Evolutionary conservation across 2,329 filamentous ascomycete genomes (phyloP).

Genomic region (Trichoderma koningiopsis): DNA sequence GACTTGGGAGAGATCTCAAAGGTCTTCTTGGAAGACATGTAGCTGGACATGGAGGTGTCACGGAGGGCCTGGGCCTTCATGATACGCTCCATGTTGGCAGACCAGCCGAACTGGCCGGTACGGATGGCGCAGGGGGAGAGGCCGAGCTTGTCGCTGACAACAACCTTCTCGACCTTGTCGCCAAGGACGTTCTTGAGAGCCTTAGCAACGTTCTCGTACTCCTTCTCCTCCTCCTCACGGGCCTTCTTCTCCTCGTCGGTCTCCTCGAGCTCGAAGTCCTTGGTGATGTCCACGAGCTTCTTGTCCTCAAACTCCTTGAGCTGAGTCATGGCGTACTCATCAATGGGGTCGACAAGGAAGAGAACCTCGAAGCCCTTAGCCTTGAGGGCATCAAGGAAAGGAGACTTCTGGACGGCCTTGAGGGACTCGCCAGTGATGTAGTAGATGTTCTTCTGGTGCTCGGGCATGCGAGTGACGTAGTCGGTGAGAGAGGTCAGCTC

Average conservation of each 20-base stretch:
- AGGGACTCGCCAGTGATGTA: constrained; percentile 99
- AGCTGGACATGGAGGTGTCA: constrained; percentile 99
- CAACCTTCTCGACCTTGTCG: constrained; percentile 99
- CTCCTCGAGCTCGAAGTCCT: constrained; percentile 99
- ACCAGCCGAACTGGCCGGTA: constrained; percentile 99
- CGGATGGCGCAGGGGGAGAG: constrained; percentile 96
- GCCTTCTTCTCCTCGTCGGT: constrained; percentile 98
- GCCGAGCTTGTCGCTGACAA: constrained; percentile 96
- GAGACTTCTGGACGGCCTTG: constrained; percentile 97
- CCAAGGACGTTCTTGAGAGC: constrained; percentile 98
- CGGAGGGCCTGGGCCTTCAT: constrained; percentile 99
- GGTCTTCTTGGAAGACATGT: constrained; percentile 99
- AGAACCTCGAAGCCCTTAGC: constrained; percentile 99
- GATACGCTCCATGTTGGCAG: constrained; percentile 99
- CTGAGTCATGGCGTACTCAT: constrained; percentile 99
- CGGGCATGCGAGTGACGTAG: constrained; percentile 98
- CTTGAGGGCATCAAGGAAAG: constrained; percentile 98
- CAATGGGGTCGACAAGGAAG: constrained; percentile 98
- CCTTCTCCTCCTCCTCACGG: constrained; percentile 97
- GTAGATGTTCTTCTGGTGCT: constrained; percentile 99
- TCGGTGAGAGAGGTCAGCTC: constrained; percentile 92
- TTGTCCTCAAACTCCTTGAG: constrained; percentile 99
- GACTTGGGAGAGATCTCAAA: constrained; percentile 99
- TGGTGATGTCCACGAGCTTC: constrained; percentile 99
- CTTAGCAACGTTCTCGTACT: constrained; percentile 94